A percentile compares a stretch with the other conserved stretches of the same genome.
Conservation (phyloP, 2,329 filamentous ascomycete species). For the Amphichorda felina region DNA sequence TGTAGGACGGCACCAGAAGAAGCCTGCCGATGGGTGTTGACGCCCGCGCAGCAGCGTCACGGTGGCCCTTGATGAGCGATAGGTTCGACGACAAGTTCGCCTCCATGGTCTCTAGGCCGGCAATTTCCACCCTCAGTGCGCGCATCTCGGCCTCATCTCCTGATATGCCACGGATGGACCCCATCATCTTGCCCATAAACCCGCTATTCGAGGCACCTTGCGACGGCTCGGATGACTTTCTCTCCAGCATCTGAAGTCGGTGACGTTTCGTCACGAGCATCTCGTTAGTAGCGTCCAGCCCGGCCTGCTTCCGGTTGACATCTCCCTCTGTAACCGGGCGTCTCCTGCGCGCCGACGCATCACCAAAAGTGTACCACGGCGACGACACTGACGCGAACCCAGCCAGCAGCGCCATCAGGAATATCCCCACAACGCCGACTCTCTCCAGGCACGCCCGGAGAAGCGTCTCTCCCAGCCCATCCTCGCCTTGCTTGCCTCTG, state of each 20-base stretch:
- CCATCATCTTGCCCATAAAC: conserved; percentile 63
- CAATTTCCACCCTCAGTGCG: conserved; percentile 60
- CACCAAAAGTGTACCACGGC: conserved; percentile 73
- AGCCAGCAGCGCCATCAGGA: conserved; percentile 76
- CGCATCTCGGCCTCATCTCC: conserved; percentile 48
- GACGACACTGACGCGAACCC: conserved; percentile 83
- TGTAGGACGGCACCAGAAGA: conserved; percentile 48
- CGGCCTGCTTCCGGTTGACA: conserved; percentile 65
- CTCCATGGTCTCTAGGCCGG: conserved; percentile 71
- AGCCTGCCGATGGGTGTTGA: conserved; percentile 56
- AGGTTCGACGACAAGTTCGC: conserved; percentile 56
- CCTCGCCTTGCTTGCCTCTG: conserved; percentile 8
- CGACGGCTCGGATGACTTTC: conserved; percentile 30
- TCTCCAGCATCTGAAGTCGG: conserved; percentile 57
- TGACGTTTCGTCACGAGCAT: conserved; percentile 68
- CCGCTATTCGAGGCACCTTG: conserved; percentile 27
- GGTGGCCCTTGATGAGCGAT: conserved; percentile 47
- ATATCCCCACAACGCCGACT: conserved; percentile 75
- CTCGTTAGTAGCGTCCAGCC: conserved; percentile 66
- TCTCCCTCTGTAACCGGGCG: conserved; percentile 61
- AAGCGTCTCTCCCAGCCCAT: conserved; percentile 23
- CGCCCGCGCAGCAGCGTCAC: conserved; percentile 52
- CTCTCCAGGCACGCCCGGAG: conserved; percentile 49
- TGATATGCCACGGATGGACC: conserved; percentile 53
- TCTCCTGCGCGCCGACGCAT: conserved; percentile 32